phyloP scores from a whole-genome alignment of 208 protist genomes.

The Jaenimonas drosophilae region DNA sequence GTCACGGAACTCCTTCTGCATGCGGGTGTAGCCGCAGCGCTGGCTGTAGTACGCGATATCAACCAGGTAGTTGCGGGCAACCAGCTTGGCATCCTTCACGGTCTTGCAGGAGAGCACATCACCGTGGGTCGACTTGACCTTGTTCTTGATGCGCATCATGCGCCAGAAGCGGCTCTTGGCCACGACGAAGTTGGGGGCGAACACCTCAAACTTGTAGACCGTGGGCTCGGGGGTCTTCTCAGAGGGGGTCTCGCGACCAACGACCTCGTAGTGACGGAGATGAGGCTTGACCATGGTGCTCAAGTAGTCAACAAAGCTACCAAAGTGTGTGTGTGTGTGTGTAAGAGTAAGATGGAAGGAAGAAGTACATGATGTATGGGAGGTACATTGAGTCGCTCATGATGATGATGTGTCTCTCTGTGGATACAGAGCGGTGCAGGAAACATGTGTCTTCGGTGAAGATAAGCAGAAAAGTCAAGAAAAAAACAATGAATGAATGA shows the following conservation, averaged over 20 bases:
- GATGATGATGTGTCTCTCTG: too few species aligned
- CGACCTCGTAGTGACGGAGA: constrained; percentile 91
- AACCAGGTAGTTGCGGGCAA: constrained; percentile 98
- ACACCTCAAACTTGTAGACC: constrained; percentile 98
- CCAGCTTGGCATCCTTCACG: constrained; percentile 94
- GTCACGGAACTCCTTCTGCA: constrained; percentile 99
- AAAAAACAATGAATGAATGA: constrained; percentile 9
- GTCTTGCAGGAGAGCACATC: constrained; percentile 93
- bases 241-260: constrained; percentile 92
- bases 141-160: constrained; percentile 96
- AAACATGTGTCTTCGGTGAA: too few species aligned
- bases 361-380: too few species aligned
- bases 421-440: too few species aligned
- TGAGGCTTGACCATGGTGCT: constrained; percentile 62
- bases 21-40: constrained; percentile 97
- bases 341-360: too few species aligned
- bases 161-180: constrained; percentile 99
- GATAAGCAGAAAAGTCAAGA: constrained; percentile 1
- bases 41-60: constrained; percentile 98
- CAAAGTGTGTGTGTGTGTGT: not conserved
- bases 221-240: constrained; percentile 89
- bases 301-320: not conserved
- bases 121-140: constrained; percentile 98
- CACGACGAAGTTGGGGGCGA: constrained; percentile 97
- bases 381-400: too few species aligned